A percentile compares a stretch with the other conserved stretches of the same genome.
These are phyloP conservation scores for Cairneyella variabilis DNA, from an alignment of 495 filamentous ascomycete genomes.

Conservation along the genomic window DNA sequence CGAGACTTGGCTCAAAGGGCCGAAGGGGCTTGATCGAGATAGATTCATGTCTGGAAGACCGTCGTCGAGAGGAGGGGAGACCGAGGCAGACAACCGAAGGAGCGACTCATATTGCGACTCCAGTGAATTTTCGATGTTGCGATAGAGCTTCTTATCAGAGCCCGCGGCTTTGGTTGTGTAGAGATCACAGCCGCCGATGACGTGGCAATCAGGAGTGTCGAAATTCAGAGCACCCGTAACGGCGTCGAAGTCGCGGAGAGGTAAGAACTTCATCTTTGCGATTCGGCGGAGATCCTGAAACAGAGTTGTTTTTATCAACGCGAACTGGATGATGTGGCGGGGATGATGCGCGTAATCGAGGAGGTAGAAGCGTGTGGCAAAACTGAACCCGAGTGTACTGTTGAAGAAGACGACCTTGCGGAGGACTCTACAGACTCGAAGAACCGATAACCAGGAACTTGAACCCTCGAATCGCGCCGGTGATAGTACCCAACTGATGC, in stretches of 20 bases:
- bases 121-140: slow-evolving; percentile 83
- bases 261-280: slow-evolving; percentile 66
- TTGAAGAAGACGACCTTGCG: slow-evolving; percentile 20
- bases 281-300: slow-evolving; percentile 7
- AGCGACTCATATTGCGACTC: slow-evolving; percentile 86
- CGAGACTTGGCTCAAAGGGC: slow-evolving; percentile 76
- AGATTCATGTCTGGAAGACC: slow-evolving; percentile 63
- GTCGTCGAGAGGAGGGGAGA: slow-evolving; percentile 70
- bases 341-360: slow-evolving; percentile 28
- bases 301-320: slow-evolving; percentile 24
- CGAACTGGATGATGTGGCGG: slow-evolving; percentile 14
- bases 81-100: slow-evolving; percentile 71
- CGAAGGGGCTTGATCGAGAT: slow-evolving; percentile 84
- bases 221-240: slow-evolving; percentile 90
- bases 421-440: slow-evolving; percentile 28
- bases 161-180: slow-evolving; percentile 96
- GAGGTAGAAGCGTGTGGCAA: slow-evolving; percentile 25
- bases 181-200: slow-evolving; percentile 88
- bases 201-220: slow-evolving; percentile 83
- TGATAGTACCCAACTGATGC: slow-evolving; percentile 8
- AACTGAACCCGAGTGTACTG: slow-evolving; percentile 22
- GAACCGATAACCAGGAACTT: slow-evolving; percentile 27
- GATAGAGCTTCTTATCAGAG: slow-evolving; percentile 90
- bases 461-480: slow-evolving; percentile 7
- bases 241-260: slow-evolving; percentile 81